These are phyloP conservation scores for Coemansia sp. DNA, from an alignment of 192 early-diverging fungal species.

Conservation along the genomic window DNA sequence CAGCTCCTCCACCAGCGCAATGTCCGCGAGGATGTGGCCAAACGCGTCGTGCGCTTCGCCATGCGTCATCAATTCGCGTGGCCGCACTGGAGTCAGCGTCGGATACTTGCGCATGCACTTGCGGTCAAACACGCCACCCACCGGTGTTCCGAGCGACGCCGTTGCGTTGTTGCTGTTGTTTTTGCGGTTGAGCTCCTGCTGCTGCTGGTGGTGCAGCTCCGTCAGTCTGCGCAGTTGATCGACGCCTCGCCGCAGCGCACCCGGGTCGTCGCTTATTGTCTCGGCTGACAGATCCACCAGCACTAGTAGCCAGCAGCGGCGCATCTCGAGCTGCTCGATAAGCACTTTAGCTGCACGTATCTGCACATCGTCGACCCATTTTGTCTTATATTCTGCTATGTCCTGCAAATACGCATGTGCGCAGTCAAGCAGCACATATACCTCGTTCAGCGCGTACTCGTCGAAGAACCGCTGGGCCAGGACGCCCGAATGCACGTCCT, in stretches of 20 bases:
- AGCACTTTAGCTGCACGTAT: constrained; percentile 13
- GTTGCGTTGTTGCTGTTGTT: neutral
- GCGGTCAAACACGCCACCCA: constrained; percentile 36
- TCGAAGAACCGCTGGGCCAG: constrained; percentile 18
- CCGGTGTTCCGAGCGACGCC: neutral
- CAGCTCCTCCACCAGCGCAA: constrained; percentile 14
- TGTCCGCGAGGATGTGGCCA: constrained; percentile 10
- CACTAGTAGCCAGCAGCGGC: constrained; percentile 23
- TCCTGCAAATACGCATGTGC: constrained; percentile 10
- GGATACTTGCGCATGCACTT: constrained; percentile 50
- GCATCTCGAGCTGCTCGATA: constrained; percentile 17
- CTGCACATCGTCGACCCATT: neutral
- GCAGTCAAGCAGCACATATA: constrained; percentile 6
- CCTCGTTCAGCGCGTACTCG: constrained; percentile 19
- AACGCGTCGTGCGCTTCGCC: constrained; percentile 12
- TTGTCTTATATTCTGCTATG: too few species aligned
- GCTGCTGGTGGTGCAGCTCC: constrained; percentile 7
- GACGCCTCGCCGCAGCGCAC: constrained; percentile 7
- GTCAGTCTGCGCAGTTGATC: neutral
- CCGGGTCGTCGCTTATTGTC: constrained; percentile 15
- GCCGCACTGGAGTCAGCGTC: constrained; percentile 39
- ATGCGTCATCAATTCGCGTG: constrained; percentile 16
- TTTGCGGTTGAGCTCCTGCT: neutral
- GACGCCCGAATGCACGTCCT: constrained; percentile 38
- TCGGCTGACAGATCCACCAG: constrained; percentile 17